Evolutionary conservation across 192 early-diverging fungal species (phyloP).

Genomic region (Coemansia sp.): DNA sequence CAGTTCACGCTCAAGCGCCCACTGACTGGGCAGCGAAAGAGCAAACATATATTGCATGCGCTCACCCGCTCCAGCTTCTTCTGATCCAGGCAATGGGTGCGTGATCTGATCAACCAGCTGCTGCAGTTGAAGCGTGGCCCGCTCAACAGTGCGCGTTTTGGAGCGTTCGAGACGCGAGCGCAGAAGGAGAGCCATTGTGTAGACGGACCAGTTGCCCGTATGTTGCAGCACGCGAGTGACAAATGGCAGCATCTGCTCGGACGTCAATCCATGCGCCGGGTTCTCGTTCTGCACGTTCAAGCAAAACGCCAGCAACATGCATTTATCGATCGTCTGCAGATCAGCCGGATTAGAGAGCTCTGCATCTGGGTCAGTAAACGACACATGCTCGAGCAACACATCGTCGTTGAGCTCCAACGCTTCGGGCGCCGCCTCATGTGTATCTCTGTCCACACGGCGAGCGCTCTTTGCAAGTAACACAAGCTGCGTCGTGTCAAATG

Average conservation of each 20-base stretch:
- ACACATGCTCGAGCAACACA: conserved; percentile 80
- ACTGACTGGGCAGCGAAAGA: conserved; percentile 82
- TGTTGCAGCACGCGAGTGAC: conserved; percentile 87
- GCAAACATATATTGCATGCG: conserved; percentile 80
- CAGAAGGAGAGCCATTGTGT: conserved; percentile 91
- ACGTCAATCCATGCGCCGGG: conserved; percentile 87
- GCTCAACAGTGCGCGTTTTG: conserved; percentile 86
- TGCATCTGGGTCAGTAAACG: conserved; percentile 59
- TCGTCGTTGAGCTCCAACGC: conserved; percentile 89
- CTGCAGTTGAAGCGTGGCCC: conserved; percentile 88
- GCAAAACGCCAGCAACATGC: conserved; percentile 84
- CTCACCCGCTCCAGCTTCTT: conserved; percentile 58
- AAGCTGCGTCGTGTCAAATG: conserved; percentile 83
- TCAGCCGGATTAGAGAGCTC: conserved; percentile 55
- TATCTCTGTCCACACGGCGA: conserved; percentile 33
- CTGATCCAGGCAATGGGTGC: conserved; percentile 28
- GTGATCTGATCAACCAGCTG: conserved; percentile 94
- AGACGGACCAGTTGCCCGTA: conserved; percentile 96
- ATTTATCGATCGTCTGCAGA: conserved; percentile 80
- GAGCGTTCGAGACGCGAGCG: conserved; percentile 86
- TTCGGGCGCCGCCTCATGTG: conserved; percentile 58
- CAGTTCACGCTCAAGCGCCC: conserved; percentile 95
- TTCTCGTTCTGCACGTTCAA: conserved; percentile 95
- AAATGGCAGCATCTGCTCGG: conserved; percentile 95
- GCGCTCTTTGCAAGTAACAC: conserved; percentile 86